Evolutionary conservation across 2,329 filamentous ascomycete species (phyloP), one percentile per base, ranked within the genome.

Genomic region (Bipolaris cookei): DNA sequence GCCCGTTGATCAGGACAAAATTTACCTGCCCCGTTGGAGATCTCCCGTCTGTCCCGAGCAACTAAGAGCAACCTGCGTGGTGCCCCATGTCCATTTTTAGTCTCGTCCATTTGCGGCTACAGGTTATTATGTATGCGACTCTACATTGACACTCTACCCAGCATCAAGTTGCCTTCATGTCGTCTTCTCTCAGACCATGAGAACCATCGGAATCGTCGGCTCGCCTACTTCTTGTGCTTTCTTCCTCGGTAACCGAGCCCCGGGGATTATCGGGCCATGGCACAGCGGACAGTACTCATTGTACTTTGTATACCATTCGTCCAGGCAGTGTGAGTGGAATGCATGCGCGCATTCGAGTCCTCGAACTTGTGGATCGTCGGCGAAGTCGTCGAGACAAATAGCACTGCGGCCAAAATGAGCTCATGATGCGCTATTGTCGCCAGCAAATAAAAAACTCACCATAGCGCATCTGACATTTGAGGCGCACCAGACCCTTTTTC

Each of bases 221-320:
- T 59, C 59, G 7, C 49, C 32, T 16, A 51, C 30, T 11, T 64
- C 56, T 1, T 52, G 43, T 11, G 41, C 48, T 35, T 56, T 62
- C 25, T 55, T 59, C 30, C 41, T 59, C 16, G 25, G n/a, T 13
- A 45, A 30, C 38, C 56, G 65, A 13, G 56, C 46, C 21, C 67
- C 67, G 6, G 72, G 70, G 50, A 77, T 67, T 37, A 77, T 77
- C 7, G 73, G 65, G 16, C 71, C 58, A 46, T 77, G 75, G 41
- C 75, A 77, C 16, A 77, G 66, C 39, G 75, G 75, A 56, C 75
- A 77, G 54, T 66, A 75, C 32, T 77, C 74, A 51, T 77, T 76
- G 49, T 63, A 75, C 23, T 72, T 62, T 23, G 62, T 64, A 51
- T 72, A 77, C 75, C 75, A 77, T 41, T 75, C 71, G 57, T 77